Evolutionary conservation across 768 basidiomycete genomes (phyloP), one percentile per base, ranked within the genome.

Genomic region (Russula emetica): DNA sequence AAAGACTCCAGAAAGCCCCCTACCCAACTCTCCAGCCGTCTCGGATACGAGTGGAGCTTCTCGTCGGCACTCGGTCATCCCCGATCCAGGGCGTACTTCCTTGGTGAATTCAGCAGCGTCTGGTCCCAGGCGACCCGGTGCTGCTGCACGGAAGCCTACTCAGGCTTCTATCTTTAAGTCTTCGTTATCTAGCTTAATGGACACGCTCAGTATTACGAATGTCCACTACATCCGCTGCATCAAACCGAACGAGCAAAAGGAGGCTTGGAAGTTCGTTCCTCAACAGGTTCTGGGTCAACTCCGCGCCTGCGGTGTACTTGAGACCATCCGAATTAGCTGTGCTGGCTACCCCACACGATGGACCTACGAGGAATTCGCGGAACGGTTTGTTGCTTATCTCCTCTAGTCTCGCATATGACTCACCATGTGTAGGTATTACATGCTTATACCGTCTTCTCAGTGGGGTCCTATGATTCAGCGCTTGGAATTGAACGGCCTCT

Each of bases 141-240:
- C 84, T 8, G 77, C 84, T 1, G 81, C 83, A n/a, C 87, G 81
- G 75, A 99, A 99, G 73, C 97, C 95, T 1, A 99, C 97, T 0
- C 90, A 98, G 68, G 97, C 96, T 28, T 95, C 92, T 7, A 99
- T 99, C 73, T 99, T 99, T 83, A 99, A 99, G 74, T 85, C 89
- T 2, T 98, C 95, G 0, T 78, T 99, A 58, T 88, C 91, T 73
- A 88, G 85, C 54, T 79, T 99, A 50, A 99, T 99, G 96, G 94
- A 97, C 42, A 99, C 97, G 0, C 87, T 99, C 68, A 89, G 92
- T 70, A 88, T 92, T 63, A 99, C 97, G 14, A 98, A 99, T 71
- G 97, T 98, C 0, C 97, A 99, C 72, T 99, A 99, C 72, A 99
- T 99, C 72, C 86, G 97, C 53, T 99, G 97, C 75, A 98, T 99